A percentile compares a stretch with the other conserved stretches of the same genome.
These are phyloP conservation scores for Corylus heterophylla DNA, from an alignment of 306 rosid genomes.

Conservation along the genomic window DNA sequence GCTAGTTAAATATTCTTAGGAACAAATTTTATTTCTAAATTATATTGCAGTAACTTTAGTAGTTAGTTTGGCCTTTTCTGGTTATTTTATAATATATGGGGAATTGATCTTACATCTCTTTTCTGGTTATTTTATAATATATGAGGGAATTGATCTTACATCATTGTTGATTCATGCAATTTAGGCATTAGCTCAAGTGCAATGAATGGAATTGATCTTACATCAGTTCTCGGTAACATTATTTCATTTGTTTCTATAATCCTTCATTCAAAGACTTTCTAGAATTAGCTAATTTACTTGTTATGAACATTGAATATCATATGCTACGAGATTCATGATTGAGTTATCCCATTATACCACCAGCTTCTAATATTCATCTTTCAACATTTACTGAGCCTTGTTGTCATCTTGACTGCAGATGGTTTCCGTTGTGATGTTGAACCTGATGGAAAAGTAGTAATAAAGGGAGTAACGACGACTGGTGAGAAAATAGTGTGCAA, in stretches of 20 bases:
- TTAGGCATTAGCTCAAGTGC: neutral
- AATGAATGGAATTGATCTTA: neutral
- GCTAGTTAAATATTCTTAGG: neutral
- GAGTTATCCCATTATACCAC: neutral
- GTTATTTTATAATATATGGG: neutral
- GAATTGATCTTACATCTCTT: neutral
- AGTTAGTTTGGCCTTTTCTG: neutral
- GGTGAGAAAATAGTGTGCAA: constrained; percentile 41
- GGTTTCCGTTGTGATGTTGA: constrained; percentile 44
- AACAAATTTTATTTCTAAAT: neutral
- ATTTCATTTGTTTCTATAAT: neutral
- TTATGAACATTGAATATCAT: too few species aligned
- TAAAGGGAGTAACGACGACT: constrained; percentile 37
- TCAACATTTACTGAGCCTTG: neutral
- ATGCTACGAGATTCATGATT: too few species aligned
- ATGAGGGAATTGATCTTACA: neutral
- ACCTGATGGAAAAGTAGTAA: constrained; percentile 37
- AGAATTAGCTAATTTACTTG: neutral
- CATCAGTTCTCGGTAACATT: neutral
- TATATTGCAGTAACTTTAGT: neutral
- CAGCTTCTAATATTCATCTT: neutral
- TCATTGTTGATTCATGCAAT: neutral
- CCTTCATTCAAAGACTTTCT: neutral
- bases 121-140: neutral
- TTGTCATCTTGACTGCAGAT: constrained; percentile 21